Base-by-base conservation (phyloP, 345 rosid genomes). In the Microthlaspi erraticum region DNA sequence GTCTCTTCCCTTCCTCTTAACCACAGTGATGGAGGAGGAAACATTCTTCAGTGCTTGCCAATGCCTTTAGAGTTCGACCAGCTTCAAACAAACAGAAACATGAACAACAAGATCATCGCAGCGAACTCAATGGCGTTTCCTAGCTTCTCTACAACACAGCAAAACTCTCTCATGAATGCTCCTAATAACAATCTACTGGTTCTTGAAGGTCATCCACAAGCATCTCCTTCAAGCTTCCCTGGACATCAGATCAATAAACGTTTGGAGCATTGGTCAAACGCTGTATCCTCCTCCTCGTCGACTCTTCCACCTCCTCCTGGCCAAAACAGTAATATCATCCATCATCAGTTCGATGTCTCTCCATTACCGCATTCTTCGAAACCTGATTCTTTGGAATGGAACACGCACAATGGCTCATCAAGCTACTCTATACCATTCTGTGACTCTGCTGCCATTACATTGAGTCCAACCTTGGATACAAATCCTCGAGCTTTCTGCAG, bases 31-130 rank as follows among this genome's bases (percentile, higher is more conserved):
- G 85, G 74, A 43, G 85, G 76, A 43, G 81, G 81, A 31, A 84
- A 63, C 74, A 70, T 88, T 46, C 88, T 88, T 54, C 93, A 85
- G 68, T 93, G 97, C 17, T 77, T 88, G 73, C 96, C 93, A n/a
- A 66, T 83, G 29, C 80, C 89, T 36, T 53, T 84, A 45, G 96
- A 83, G 71, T 80, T 84, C 29, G 88, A 85, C 66, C 87, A 87
- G 67, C 76, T 86, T 46, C 93, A 85, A 43, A 60, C 81, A 61
- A 84, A 75, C 81, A 44, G 42, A 51, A 68, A 58, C 81, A 45
- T 71, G 78, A 69, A 72, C 71, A 60, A 16, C 49, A 55, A 64
- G 29, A 48, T 1, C 69, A 44, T 75, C 0, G 11, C 52, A 0
- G 59, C 52, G 17, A 74, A 8, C 8, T 34, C 68, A 54, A 61